Conservation (phyloP, 2,329 filamentous ascomycete species). For the Ophiostoma triangulosporum region DNA sequence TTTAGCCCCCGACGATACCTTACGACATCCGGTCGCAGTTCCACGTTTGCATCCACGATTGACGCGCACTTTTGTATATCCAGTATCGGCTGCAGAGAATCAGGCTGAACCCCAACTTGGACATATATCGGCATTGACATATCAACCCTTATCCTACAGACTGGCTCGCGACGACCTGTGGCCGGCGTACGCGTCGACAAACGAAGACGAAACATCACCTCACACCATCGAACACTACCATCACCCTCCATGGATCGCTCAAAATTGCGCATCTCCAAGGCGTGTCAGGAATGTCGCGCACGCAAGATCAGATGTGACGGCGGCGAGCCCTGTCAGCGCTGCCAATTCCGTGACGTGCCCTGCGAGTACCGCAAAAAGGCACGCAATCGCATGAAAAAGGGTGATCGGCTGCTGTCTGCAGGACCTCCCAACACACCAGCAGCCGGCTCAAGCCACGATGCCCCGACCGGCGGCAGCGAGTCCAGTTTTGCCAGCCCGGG, state of each 20-base stretch:
- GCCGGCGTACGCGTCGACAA: too few species aligned
- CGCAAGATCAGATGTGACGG: conserved; percentile 14
- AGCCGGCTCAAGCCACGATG: not conserved
- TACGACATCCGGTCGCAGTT: not conserved
- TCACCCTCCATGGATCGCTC: not conserved
- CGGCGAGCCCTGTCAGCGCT: conserved; percentile 11
- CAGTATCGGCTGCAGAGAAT: too few species aligned
- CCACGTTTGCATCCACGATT: not conserved
- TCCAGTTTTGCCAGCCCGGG: not conserved
- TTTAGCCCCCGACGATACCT: not conserved
- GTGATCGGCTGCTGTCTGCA: not conserved
- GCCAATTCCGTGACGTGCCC: conserved; percentile 7
- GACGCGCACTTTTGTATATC: too few species aligned
- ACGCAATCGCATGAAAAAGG: conserved; percentile 11
- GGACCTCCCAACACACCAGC: not conserved
- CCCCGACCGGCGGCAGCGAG: not conserved
- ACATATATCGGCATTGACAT: too few species aligned
- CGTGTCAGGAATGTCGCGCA: conserved; percentile 13
- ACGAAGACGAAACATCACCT: not conserved
- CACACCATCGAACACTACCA: not conserved
- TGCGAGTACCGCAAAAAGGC: conserved; percentile 14
- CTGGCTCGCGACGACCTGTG: too few species aligned
- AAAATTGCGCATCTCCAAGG: conserved; percentile 13
- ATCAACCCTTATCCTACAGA: too few species aligned
- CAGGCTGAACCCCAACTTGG: too few species aligned